Evolutionary conservation across 139 green algal species (phyloP).

Genomic region (Auxenochlorella pyrenoidosa): DNA sequence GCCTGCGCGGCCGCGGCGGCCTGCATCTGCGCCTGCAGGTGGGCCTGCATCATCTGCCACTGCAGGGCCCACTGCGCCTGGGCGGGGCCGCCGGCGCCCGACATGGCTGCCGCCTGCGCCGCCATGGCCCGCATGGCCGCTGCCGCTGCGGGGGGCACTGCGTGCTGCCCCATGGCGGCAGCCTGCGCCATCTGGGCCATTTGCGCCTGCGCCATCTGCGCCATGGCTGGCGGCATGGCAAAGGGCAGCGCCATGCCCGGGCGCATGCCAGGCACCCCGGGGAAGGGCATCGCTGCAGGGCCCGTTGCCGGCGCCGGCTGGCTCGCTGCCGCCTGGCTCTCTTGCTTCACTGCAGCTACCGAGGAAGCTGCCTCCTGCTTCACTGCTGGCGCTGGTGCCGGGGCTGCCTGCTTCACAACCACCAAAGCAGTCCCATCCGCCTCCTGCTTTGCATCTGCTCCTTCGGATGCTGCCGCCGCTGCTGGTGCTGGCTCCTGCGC

Average conservation of each 20-base stretch:
- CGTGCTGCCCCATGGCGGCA: neutral
- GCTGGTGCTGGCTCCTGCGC: neutral
- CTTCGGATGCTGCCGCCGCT: neutral
- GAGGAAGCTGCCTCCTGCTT: neutral
- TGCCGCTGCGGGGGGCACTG: neutral
- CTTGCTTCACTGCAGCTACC: neutral
- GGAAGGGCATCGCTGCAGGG: neutral
- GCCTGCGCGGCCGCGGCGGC: neutral
- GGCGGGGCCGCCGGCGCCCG: neutral
- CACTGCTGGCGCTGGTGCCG: neutral
- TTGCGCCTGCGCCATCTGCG: neutral
- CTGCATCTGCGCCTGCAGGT: slow-evolving; percentile 5
- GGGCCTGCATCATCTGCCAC: neutral
- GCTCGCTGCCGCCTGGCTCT: neutral
- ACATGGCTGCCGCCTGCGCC: neutral
- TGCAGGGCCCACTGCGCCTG: neutral
- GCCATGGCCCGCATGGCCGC: neutral
- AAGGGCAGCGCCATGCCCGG: neutral
- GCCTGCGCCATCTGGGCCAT: neutral
- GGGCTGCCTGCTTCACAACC: neutral
- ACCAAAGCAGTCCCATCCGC: neutral
- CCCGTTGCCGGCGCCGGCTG: neutral
- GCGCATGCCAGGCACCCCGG: neutral
- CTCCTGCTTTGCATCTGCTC: neutral
- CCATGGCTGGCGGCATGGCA: neutral